Conservation (phyloP, 176 grass and related monocot species). For the Aegilops speltoides region DNA sequence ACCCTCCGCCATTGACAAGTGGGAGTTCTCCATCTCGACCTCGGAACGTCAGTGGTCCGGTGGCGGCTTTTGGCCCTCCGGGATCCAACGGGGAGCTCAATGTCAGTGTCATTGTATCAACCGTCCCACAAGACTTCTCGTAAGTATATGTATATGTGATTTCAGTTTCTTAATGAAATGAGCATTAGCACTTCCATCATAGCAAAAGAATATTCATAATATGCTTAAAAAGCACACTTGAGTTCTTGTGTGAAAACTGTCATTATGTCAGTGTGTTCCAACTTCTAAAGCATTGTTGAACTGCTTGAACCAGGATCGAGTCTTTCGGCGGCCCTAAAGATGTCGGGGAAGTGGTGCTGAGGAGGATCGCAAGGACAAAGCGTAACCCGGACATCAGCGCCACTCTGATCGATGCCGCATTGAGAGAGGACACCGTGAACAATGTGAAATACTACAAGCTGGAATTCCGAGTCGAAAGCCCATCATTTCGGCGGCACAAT, state of each 20-base stretch:
- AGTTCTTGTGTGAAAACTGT: background rate
- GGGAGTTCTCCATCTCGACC: constrained; percentile 1
- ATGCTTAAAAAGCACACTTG: background rate
- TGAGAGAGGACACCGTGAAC: constrained; percentile 50
- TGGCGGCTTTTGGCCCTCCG: constrained; percentile 83
- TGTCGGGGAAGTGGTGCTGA: constrained; percentile 77
- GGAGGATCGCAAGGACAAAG: constrained; percentile 77
- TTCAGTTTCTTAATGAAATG: background rate
- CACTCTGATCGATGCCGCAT: constrained; percentile 53
- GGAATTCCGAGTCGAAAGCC: constrained; percentile 71
- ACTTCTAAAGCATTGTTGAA: background rate
- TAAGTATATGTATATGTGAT: constrained; percentile 25
- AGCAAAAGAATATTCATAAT: background rate
- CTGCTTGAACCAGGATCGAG: constrained; percentile 52
- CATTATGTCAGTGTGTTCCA: background rate
- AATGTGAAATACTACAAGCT: constrained; percentile 89
- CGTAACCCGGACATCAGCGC: constrained; percentile 61
- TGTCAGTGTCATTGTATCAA: constrained; percentile 82
- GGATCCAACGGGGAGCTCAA: constrained; percentile 90
- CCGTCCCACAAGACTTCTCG: constrained; percentile 78
- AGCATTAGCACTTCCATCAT: background rate
- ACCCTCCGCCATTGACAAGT: constrained; percentile 50
- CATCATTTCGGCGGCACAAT: constrained; percentile 70
- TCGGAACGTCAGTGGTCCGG: constrained; percentile 52
- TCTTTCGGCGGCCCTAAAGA: constrained; percentile 76